phyloP scores from a whole-genome alignment of 306 rosid species.

The Vicia villosa region DNA sequence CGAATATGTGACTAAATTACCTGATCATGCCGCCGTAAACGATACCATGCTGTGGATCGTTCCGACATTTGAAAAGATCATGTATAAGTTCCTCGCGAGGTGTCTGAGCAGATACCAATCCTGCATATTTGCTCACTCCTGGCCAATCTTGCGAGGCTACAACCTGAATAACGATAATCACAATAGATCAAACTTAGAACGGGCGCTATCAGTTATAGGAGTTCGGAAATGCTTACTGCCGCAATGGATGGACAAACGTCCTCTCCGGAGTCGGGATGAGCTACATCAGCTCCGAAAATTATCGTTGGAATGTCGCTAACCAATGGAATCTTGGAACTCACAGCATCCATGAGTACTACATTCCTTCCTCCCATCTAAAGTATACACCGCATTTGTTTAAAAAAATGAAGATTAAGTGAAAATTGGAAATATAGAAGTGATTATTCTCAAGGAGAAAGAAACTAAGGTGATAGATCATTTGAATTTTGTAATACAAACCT shows the following conservation, averaged over 20 bases:
- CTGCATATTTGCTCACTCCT: conserved; percentile 79
- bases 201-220: conserved; percentile 8
- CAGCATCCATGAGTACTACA: conserved; percentile 76
- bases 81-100: conserved; percentile 81
- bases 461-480: background rate
- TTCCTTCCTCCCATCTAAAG: conserved; percentile 79
- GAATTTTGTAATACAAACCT: conserved; percentile 42
- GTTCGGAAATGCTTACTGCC: conserved; percentile 53
- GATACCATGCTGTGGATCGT: conserved; percentile 69
- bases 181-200: conserved; percentile 21
- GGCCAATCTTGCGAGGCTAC: conserved; percentile 96
- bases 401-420: conserved; percentile 12
- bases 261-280: conserved; percentile 75
- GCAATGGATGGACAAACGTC: conserved; percentile 76
- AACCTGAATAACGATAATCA: conserved; percentile 53
- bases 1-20: conserved; percentile 39
- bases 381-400: conserved; percentile 16
- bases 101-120: conserved; percentile 77
- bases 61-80: conserved; percentile 76
- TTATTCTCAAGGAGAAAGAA: background rate
- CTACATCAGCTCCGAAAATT: conserved; percentile 83
- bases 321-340: conserved; percentile 68
- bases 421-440: background rate
- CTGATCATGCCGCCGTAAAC: conserved; percentile 85
- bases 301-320: conserved; percentile 85